phyloP scores from a whole-genome alignment of 148 eudicot genomes.

The Agrostemma githago region DNA sequence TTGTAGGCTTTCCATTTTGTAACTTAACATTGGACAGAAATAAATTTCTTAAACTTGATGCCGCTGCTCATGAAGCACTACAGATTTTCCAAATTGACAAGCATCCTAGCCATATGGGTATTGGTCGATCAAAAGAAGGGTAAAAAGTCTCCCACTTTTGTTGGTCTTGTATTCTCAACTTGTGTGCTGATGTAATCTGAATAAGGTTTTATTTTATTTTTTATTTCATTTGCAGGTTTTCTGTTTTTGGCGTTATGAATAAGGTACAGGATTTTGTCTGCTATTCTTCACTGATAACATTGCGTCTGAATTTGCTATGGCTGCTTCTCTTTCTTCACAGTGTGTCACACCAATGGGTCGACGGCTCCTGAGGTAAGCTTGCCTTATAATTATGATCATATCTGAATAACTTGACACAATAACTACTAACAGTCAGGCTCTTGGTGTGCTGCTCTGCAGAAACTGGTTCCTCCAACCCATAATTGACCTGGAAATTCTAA shows the following conservation, averaged over 20 bases:
- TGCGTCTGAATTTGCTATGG: conserved; percentile 17
- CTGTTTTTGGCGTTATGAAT: conserved; percentile 99
- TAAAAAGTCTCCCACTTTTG: conserved; percentile 30
- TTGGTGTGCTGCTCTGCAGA: conserved; percentile 41
- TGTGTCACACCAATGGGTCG: conserved; percentile 96
- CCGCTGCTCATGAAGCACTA: conserved; percentile 85
- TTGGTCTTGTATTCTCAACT: conserved; percentile 10
- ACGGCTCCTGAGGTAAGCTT: conserved; percentile 74
- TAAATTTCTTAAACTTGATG: conserved; percentile 89
- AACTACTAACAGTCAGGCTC: conserved; percentile 2
- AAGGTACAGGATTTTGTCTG: conserved; percentile 45
- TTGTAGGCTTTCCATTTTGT: conserved; percentile 19
- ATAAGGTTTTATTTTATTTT: neutral
- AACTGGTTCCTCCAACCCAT: conserved; percentile 95
- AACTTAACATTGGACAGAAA: conserved; percentile 50
- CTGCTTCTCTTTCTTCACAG: conserved; percentile 40
- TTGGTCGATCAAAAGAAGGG: conserved; percentile 99
- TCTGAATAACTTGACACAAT: neutral
- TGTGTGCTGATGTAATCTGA: conserved; percentile 11
- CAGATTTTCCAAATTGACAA: conserved; percentile 95
- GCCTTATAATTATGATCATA: conserved; percentile 7
- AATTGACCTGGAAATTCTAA: conserved; percentile 69
- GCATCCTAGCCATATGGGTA: conserved; percentile 99
- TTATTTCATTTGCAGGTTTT: conserved; percentile 52
- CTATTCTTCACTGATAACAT: conserved; percentile 6